phyloP scores from a whole-genome alignment of 257 asterid species.

The Agastache rugosa region DNA sequence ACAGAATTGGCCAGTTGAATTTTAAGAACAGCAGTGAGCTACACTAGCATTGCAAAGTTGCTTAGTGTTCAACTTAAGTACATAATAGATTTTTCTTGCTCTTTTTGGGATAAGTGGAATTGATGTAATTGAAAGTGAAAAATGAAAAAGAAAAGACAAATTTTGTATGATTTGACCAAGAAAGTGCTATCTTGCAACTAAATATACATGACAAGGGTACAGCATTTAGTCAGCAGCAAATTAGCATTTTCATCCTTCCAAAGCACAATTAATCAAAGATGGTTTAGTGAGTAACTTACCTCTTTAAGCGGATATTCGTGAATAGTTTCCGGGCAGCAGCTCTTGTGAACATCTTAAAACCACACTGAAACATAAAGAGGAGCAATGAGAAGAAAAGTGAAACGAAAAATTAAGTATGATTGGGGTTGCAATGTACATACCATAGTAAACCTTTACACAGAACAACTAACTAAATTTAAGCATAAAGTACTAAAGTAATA shows the following conservation, averaged over 20 bases:
- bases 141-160: background rate
- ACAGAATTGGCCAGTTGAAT: background rate
- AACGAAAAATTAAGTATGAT: background rate
- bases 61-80: background rate
- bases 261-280: background rate
- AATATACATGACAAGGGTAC: background rate
- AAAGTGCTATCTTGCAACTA: background rate
- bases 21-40: conserved; percentile 2
- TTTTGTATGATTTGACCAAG: background rate
- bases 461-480: conserved; percentile 7
- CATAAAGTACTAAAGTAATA: background rate
- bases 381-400: conserved; percentile 10
- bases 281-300: conserved; percentile 46
- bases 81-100: background rate
- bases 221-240: background rate
- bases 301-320: conserved; percentile 79
- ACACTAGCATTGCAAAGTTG: background rate
- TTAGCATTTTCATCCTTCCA: background rate
- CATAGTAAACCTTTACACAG: background rate
- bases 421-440: background rate
- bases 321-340: conserved; percentile 97
- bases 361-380: conserved; percentile 67
- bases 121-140: background rate
- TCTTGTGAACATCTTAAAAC: conserved; percentile 97
- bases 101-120: background rate